A percentile compares a stretch with the other conserved stretches of the same genome.
Conservation (phyloP, 2,329 filamentous ascomycete genomes). For the Diaporthe eres region DNA sequence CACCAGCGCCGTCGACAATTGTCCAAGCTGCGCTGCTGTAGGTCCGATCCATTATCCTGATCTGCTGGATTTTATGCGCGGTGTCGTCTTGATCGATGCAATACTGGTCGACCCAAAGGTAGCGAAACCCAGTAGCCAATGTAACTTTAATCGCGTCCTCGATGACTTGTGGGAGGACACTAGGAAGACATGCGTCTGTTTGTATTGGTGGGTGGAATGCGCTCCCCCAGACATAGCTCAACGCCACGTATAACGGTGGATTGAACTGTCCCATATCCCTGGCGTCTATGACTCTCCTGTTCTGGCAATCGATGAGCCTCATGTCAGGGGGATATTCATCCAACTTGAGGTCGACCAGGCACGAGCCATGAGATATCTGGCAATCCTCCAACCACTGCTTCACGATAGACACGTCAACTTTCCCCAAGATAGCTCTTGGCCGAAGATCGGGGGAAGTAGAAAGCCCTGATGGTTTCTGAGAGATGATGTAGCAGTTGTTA, state of each 20-base stretch:
- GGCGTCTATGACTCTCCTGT: neutral
- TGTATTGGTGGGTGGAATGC: neutral
- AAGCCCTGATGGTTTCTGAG: neutral
- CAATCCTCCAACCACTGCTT: neutral
- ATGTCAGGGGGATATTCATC: neutral
- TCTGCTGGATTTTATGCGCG: neutral
- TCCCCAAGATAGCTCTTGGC: neutral
- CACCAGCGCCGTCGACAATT: neutral
- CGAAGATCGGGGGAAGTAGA: neutral
- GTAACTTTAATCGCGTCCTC: neutral
- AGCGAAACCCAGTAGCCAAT: neutral
- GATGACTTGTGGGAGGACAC: neutral
- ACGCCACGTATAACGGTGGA: neutral
- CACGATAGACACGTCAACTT: neutral
- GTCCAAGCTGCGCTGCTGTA: neutral
- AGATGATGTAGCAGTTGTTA: neutral
- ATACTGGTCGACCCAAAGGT: neutral
- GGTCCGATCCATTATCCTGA: constrained; percentile 4
- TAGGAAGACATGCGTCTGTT: neutral
- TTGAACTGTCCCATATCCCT: too few relatives aligned
- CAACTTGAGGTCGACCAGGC: neutral
- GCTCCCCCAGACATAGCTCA: neutral
- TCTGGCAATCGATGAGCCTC: neutral
- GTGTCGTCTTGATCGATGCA: neutral
- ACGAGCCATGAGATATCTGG: neutral